phyloP scores from a whole-genome alignment of 1,139 yeast genomes.

The Yamadazyma mexicana region DNA sequence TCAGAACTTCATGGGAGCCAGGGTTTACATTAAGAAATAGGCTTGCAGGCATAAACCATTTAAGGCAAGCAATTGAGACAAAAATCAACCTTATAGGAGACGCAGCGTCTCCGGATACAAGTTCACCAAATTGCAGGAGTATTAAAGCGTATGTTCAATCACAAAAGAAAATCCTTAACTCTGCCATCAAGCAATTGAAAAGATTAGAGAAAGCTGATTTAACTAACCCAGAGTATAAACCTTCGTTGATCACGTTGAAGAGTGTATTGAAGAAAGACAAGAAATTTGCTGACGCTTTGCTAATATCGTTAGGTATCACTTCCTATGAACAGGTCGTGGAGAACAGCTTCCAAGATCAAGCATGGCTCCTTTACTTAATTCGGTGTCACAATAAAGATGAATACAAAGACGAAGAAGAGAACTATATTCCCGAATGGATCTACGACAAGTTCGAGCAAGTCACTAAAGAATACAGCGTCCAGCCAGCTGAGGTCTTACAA shows the following conservation, averaged over 20 bases:
- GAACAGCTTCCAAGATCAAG: conserved; percentile 54
- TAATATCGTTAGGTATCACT: conserved; percentile 56
- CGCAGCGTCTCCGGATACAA: conserved; percentile 8
- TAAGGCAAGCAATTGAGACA: conserved; percentile 51
- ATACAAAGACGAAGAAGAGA: conserved; percentile 33
- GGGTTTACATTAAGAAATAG: conserved; percentile 49
- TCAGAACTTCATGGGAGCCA: conserved; percentile 44
- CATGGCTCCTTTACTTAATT: conserved; percentile 62
- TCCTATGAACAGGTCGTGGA: conserved; percentile 52
- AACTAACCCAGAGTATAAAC: conserved; percentile 38
- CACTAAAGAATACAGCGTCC: conserved; percentile 26
- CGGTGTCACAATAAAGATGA: conserved; percentile 52
- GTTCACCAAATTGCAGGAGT: conserved; percentile 16
- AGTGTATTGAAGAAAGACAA: conserved; percentile 56
- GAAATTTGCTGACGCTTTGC: conserved; percentile 53
- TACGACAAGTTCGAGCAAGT: conserved; percentile 42
- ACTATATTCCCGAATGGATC: conserved; percentile 55
- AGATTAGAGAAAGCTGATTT: conserved; percentile 52
- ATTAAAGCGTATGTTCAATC: conserved; percentile 39
- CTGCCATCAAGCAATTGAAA: conserved; percentile 48
- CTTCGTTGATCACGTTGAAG: conserved; percentile 50
- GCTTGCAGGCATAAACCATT: conserved; percentile 59
- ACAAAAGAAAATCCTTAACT: conserved; percentile 49
- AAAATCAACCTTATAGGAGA: conserved; percentile 36
- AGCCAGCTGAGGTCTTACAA: conserved; percentile 53